Conservation (phyloP, 75 land plant species). For the Pinus taeda region DNA sequence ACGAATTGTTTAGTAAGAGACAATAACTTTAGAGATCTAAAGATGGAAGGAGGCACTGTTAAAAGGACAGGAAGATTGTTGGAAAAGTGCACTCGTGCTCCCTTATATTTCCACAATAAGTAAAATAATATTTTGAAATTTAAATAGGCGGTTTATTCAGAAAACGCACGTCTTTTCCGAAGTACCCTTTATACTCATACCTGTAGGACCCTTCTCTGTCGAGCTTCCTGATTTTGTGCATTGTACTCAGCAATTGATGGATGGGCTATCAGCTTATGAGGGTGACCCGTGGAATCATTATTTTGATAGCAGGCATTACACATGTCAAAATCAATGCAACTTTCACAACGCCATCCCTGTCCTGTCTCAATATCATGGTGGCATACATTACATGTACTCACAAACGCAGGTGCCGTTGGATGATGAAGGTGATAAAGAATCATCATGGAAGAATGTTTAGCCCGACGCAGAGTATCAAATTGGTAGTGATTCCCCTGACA, state of each 20-base stretch:
- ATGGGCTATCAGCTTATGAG: slow-evolving; percentile 80
- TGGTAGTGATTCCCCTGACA: slow-evolving; percentile 99
- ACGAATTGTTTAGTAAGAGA: too few relatives aligned
- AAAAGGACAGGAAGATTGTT: background rate
- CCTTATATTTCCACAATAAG: background rate
- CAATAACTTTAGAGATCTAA: background rate
- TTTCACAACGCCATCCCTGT: slow-evolving; percentile 94
- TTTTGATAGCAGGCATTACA: slow-evolving; percentile 80
- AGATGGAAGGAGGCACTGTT: background rate
- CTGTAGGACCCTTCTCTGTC: slow-evolving; percentile 82
- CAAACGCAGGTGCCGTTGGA: slow-evolving; percentile 98
- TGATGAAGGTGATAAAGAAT: slow-evolving; percentile 97
- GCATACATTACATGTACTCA: slow-evolving; percentile 82
- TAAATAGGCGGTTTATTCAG: background rate
- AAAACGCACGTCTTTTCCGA: background rate
- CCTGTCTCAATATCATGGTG: slow-evolving; percentile 87
- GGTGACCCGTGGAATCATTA: slow-evolving; percentile 67
- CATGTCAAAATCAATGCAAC: slow-evolving; percentile 88
- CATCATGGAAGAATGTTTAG: slow-evolving; percentile 99
- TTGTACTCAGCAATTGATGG: slow-evolving; percentile 69
- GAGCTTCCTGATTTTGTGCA: slow-evolving; percentile 94
- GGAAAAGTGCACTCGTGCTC: background rate
- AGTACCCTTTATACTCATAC: slow-evolving; percentile 19
- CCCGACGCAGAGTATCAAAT: slow-evolving; percentile 97
- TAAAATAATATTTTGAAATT: background rate